Evolutionary conservation across 2,329 filamentous ascomycete genomes (phyloP), one percentile per base, ranked within the genome.

Genomic region (Graphium sp.): DNA sequence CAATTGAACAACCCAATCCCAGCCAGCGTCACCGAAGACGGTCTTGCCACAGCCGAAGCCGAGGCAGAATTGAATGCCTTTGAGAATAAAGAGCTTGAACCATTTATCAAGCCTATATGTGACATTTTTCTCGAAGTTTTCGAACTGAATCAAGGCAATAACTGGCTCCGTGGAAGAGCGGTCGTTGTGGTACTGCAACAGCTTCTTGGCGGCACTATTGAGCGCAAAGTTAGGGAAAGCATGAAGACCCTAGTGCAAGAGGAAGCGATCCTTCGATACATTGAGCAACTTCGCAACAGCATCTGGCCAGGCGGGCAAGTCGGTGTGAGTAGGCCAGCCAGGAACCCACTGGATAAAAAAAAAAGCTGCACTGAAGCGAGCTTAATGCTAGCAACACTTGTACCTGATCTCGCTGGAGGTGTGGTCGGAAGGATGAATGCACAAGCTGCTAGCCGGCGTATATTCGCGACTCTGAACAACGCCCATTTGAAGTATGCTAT

Each of bases 61-160:
- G 85, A 95, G 52, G 87, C 87, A 0, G 89, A 95, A 50, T 60
- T 98, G 27, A 81, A 85, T 33, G 87, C 87, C 0, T 95, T 92
- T 43, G 87, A 95, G 51, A 76, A 81, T 45, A 76, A 74, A 42
- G 83, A 93, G 41, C 62, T 84, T 3, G 84, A 92, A 45, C 89
- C 89, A 1, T 95, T 98, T 44, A 89, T 98, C 42, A 98, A 94
- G 48, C 91, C 89, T 4, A 94, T 98, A 35, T 94, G 85, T 51
- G 89, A 98, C 49, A 75, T 98, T 34, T 98, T 98, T 53, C 67
- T 98, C 11, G 89, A 98, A 47, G 71, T 84, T 0, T 98, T 98
- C 45, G 85, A 93, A 45, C 66, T 98, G 22, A 92, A 94, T 49
- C 75, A 78, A 35, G 85, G 87, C 22, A 94, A 91, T 52, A 95